phyloP scores from a whole-genome alignment of 2,329 filamentous ascomycete genomes.

The Arthrobotrys musiformis region DNA sequence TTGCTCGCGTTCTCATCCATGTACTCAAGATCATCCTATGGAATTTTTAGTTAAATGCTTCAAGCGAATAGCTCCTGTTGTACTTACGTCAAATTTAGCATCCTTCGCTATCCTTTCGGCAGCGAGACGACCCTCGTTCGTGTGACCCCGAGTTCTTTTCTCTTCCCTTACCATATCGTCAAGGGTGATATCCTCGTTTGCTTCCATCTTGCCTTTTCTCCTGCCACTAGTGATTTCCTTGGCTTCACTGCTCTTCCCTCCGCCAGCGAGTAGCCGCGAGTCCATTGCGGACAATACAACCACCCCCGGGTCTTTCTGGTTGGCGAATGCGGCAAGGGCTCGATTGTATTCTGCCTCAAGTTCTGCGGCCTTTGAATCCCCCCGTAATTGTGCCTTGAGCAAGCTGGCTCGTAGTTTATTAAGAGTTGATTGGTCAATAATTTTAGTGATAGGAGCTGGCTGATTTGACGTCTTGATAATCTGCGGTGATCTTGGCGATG shows the following conservation, averaged over 20 bases:
- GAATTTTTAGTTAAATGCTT: slow-evolving; percentile 19
- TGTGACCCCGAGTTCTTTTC: slow-evolving; percentile 80
- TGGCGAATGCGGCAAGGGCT: slow-evolving; percentile 73
- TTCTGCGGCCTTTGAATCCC: slow-evolving; percentile 76
- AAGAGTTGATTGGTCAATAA: slow-evolving; percentile 79
- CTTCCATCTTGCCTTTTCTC: slow-evolving; percentile 84
- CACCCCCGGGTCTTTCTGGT: slow-evolving; percentile 72
- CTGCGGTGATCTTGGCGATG: slow-evolving; percentile 65
- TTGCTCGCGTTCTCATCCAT: slow-evolving; percentile 96
- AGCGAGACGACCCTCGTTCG: slow-evolving; percentile 80
- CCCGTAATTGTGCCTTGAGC: slow-evolving; percentile 92
- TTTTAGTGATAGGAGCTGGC: slow-evolving; percentile 65
- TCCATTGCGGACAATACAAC: slow-evolving; percentile 89
- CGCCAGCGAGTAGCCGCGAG: slow-evolving; percentile 80
- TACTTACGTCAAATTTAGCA: slow-evolving; percentile 77
- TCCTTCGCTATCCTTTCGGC: slow-evolving; percentile 96
- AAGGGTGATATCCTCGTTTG: slow-evolving; percentile 94
- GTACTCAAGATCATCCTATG: slow-evolving; percentile 85
- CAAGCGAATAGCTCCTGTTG: neutral
- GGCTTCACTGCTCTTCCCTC: slow-evolving; percentile 76
- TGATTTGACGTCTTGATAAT: slow-evolving; percentile 71
- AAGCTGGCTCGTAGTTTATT: slow-evolving; percentile 92
- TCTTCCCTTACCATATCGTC: slow-evolving; percentile 98
- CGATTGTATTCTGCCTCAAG: slow-evolving; percentile 86
- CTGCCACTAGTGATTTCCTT: slow-evolving; percentile 82